A percentile compares a stretch with the other conserved stretches of the same genome.
Conservation (phyloP, 257 asterid species). For the Solanum okadae region DNA sequence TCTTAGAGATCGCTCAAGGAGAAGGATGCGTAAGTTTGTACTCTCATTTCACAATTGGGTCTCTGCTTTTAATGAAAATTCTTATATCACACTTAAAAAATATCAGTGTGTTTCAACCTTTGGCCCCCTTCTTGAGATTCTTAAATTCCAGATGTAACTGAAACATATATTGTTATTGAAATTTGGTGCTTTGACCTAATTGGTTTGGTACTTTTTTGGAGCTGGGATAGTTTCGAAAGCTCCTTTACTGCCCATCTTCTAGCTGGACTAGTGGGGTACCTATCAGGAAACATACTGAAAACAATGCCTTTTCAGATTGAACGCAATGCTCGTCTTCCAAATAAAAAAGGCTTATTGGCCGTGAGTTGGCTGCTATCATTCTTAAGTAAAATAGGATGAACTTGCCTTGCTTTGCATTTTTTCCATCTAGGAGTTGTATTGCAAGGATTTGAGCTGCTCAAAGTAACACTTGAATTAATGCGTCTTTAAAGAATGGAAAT, state of each 20-base stretch:
- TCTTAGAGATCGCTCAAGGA: slow-evolving; percentile 31
- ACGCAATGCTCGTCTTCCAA: not conserved
- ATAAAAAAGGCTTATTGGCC: not conserved
- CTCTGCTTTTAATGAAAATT: not conserved
- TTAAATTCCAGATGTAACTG: not conserved
- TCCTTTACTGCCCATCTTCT: not conserved
- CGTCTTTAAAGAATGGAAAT: not conserved
- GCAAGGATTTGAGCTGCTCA: not conserved
- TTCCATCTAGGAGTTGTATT: not conserved
- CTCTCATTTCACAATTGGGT: not conserved
- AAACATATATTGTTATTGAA: not conserved
- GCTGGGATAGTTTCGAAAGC: not conserved
- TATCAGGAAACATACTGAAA: not conserved
- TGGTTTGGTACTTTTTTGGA: not conserved
- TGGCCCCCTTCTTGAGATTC: not conserved
- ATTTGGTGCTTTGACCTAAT: not conserved
- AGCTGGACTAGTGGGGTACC: not conserved
- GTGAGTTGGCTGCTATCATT: not conserved
- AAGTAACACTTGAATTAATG: not conserved
- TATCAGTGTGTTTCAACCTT: not conserved
- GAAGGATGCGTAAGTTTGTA: slow-evolving; percentile 52
- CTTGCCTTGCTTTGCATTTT: not conserved
- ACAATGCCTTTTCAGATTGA: not conserved
- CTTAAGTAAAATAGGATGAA: not conserved
- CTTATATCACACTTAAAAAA: not conserved